A percentile compares a stretch with the other conserved stretches of the same genome.
These are phyloP conservation scores for Saposhnikovia divaricata DNA, from an alignment of 129 eudicot genomes.

Conservation along the genomic window DNA sequence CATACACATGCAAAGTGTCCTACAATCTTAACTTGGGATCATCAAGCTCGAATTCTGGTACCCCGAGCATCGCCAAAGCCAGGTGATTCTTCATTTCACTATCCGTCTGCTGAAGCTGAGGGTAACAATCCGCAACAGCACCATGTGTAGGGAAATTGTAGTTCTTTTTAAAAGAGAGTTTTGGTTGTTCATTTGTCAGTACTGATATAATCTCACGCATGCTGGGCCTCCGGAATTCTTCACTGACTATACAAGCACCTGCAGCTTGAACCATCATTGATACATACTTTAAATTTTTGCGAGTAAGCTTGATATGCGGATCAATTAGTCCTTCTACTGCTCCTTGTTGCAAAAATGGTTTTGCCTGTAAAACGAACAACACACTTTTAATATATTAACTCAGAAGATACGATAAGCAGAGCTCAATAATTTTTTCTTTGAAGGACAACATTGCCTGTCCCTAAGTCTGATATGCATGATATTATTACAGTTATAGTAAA, in stretches of 20 bases:
- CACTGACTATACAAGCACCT: constrained; percentile 63
- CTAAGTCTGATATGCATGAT: not conserved
- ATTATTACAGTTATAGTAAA: not conserved
- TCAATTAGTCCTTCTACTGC: constrained; percentile 55
- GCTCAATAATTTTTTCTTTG: not conserved
- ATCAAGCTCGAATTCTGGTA: constrained; percentile 71
- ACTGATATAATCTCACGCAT: constrained; percentile 45
- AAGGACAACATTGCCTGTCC: not conserved
- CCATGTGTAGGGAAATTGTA: constrained; percentile 23
- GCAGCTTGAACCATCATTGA: constrained; percentile 78
- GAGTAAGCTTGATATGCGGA: constrained; percentile 47
- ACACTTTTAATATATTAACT: not conserved
- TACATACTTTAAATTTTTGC: constrained; percentile 44
- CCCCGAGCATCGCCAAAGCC: constrained; percentile 91
- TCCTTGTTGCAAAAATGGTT: constrained; percentile 73
- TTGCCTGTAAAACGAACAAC: constrained; percentile 46
- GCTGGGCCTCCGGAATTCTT: constrained; percentile 71
- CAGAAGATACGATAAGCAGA: not conserved
- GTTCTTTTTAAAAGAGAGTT: constrained; percentile 25
- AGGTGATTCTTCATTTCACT: constrained; percentile 76
- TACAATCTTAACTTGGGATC: constrained; percentile 42
- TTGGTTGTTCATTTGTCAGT: constrained; percentile 40
- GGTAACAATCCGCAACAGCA: constrained; percentile 27
- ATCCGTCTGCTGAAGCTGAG: constrained; percentile 45
- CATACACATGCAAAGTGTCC: not conserved